Base-by-base conservation (phyloP, 192 early-diverging fungal species). In the Funneliformis mosseae region DNA sequence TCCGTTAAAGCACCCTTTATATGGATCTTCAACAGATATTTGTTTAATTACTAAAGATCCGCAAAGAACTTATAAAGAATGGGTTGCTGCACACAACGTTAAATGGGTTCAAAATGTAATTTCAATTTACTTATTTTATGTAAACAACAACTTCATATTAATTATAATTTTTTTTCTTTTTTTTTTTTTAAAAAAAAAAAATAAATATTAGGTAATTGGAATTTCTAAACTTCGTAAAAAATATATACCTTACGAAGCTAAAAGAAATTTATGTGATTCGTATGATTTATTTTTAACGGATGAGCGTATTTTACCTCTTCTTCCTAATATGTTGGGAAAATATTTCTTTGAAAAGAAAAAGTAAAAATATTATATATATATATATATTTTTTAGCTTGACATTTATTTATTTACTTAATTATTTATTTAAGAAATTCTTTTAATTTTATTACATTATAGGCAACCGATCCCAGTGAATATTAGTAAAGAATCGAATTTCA, bases 231-330 rank as follows among this genome's bases (percentile, higher is more conserved):
- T 99, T 62, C 90, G 91, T 64, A 88, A 89, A 75, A 93, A 95
- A 77, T 96, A 92, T 84, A 91, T 92, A 81, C 83, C 93, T 48
- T 94, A 91, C 81, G 95, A 98, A 85, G 91, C 92, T 21, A 93
- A 90, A 82, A 91, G 96, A 79, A 83, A 91, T 73, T 88, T 98
- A 23, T 85, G 92, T 76, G 86, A 87, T 23, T 83, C 89, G 4
- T 97, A 94, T 81, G 94, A 96, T 72, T 84, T 98, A 82, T 98
- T 99, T 81, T 85, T 98, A 74, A 90, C 95, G 12, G 98, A 98
- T 88, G 92, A 95, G 21, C 89, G 93, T 14, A 85, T 99, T 18
- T 68, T 97, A 43, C 84, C 88, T 63, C 79, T 91, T 8, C 85
- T 99, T 78, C 94, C 95, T 9, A 90, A 91, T 77, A 60, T 93